Evolutionary conservation across 2,329 filamentous ascomycete genomes (phyloP).

Genomic region (Aspergillus brunneoviolaceus): DNA sequence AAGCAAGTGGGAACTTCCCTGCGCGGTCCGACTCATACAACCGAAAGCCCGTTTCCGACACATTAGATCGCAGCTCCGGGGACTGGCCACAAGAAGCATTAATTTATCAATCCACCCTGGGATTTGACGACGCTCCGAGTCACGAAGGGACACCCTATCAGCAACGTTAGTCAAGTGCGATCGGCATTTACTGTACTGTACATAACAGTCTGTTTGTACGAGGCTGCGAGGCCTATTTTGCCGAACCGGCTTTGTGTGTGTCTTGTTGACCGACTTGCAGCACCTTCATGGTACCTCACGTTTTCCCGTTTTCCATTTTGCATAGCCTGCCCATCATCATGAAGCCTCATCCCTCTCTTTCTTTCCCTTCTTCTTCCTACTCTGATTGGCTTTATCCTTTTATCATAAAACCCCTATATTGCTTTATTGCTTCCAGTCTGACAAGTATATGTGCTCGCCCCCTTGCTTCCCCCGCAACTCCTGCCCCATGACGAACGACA

Average conservation of each 20-base stretch:
- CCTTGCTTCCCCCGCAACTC: background rate
- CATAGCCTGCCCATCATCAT: slow-evolving; percentile 8
- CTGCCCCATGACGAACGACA: slow-evolving; percentile 6
- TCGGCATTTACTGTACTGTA: background rate
- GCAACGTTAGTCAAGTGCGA: slow-evolving; percentile 1
- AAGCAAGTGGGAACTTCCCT: slow-evolving; percentile 17
- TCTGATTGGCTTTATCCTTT: background rate
- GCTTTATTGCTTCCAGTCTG: background rate
- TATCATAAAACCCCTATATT: background rate
- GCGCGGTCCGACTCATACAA: slow-evolving; percentile 16
- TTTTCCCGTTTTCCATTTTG: slow-evolving; percentile 3
- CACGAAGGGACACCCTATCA: slow-evolving; percentile 22
- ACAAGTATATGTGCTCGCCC: background rate
- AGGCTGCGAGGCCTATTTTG: background rate
- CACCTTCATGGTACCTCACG: background rate
- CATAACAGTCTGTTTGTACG: background rate
- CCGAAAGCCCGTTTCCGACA: slow-evolving; percentile 14
- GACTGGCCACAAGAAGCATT: slow-evolving; percentile 45
- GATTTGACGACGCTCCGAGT: slow-evolving; percentile 19
- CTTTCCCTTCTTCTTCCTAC: background rate
- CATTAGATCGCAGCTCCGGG: slow-evolving; percentile 27
- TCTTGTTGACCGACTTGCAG: background rate
- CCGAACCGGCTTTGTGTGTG: slow-evolving; percentile 5
- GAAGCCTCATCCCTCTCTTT: background rate
- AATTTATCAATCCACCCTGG: slow-evolving; percentile 37